Base-by-base conservation (phyloP, 1,284 basidiomycete species). In the Phaffia rhodozyma region DNA sequence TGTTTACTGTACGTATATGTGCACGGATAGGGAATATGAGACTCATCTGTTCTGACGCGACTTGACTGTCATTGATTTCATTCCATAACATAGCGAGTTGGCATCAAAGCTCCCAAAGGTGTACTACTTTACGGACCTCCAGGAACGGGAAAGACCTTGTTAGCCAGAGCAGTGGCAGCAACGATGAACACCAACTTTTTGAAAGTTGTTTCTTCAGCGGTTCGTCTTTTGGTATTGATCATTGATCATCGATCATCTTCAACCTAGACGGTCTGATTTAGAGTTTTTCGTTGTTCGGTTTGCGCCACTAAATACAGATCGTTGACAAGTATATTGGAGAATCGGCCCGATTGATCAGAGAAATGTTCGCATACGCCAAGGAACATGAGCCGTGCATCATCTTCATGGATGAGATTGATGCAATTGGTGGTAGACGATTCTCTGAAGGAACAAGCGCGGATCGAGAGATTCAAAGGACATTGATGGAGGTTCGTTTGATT, bases 251-350 rank as follows among this genome's bases (percentile, higher is more conserved):
- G n/a, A n/a, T n/a, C n/a, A 50, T 23, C 43, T 7, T 20, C 50
- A 13, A 29, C 7, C 23, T 7, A 34, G 23, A 43, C 32, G 16
- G 21, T 3, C n/a, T 23, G 5, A 21, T 38, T 55, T 25, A 16
- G 9, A 11, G 13, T 43, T 43, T 11, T 11, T 7, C 2, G 16
- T 5, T 48, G 11, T 18, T 6, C 27, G 9, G 21, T 43, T 50
- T 34, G n/a, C 30, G 43, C 23, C 27, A 27, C 18, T 34, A 1
- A 18, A 50, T 43, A 23, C 67, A 76, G 75, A 97, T 99, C 70
- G 96, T 98, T 64, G 94, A 98, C 82, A 98, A 98, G 78, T 99
- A 98, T 76, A 98, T 98, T 66, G 96, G 96, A 70, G 96, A 98
- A 79, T 91, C 87, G 66, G 94, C 94, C 18, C 83, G 94, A 64